phyloP scores from a whole-genome alignment of 768 basidiomycete species.

The Trametes maxima region DNA sequence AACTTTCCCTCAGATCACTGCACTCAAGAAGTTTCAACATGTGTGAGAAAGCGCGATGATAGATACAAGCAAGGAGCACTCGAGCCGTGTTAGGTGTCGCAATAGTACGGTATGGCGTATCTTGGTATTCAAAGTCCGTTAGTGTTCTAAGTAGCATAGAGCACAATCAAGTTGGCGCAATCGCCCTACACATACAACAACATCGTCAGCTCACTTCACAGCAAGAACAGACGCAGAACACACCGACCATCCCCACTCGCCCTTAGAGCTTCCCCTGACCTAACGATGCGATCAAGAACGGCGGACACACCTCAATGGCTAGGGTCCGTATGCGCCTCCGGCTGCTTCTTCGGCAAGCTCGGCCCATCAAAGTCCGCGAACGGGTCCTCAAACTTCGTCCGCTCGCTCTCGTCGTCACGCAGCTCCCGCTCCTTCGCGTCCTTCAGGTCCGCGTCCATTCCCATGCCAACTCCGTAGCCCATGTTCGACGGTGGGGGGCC shows the following conservation, averaged over 20 bases:
- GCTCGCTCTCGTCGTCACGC: slow-evolving; percentile 34
- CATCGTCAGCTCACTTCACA: neutral
- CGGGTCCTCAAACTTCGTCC: slow-evolving; percentile 49
- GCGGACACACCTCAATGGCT: neutral
- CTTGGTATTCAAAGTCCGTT: neutral
- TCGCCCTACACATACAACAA: neutral
- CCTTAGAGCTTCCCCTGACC: too few species aligned
- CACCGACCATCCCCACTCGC: too few species aligned
- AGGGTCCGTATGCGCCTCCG: slow-evolving; percentile 6
- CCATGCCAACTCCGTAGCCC: slow-evolving; percentile 45
- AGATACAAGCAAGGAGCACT: neutral
- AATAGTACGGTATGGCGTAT: neutral
- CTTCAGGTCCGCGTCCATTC: slow-evolving; percentile 29
- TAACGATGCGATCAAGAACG: neutral
- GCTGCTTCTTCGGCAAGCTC: slow-evolving; percentile 21
- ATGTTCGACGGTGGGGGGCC: slow-evolving; percentile 33
- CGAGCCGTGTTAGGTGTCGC: neutral
- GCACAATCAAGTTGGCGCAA: too few species aligned
- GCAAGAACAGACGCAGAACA: too few species aligned
- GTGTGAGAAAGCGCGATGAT: neutral
- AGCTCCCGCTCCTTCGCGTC: slow-evolving; percentile 14
- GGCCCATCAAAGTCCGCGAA: slow-evolving; percentile 53
- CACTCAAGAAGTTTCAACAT: too few species aligned
- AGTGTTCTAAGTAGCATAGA: too few species aligned
- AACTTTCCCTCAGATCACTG: too few species aligned